Conservation (phyloP, 306 rosid genomes). For the Crotalaria pallida region DNA sequence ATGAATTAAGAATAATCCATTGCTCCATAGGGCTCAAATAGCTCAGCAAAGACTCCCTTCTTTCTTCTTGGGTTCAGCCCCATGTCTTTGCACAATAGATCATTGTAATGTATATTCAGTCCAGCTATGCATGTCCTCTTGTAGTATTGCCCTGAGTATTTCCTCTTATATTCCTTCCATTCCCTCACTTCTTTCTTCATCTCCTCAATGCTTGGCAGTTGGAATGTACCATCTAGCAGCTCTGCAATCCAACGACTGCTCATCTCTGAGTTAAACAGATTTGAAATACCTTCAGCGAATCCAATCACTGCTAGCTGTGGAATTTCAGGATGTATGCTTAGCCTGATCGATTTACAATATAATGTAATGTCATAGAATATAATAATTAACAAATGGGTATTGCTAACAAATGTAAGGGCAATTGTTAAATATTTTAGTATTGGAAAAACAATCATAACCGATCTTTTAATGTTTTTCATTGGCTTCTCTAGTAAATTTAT, state of each 20-base stretch:
- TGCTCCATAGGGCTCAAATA: too few species aligned
- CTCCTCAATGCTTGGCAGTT: constrained; percentile 50
- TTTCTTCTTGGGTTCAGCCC: too few species aligned
- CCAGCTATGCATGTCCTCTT: constrained; percentile 47
- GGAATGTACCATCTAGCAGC: constrained; percentile 50
- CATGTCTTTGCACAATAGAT: too few species aligned
- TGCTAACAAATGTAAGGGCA: too few species aligned
- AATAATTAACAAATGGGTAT: background rate
- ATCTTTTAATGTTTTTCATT: too few species aligned
- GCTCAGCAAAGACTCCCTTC: too few species aligned
- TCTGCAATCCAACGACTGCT: constrained; percentile 64
- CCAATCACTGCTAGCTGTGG: constrained; percentile 75
- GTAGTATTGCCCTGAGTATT: constrained; percentile 36
- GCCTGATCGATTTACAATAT: constrained; percentile 24
- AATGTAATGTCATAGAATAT: too few species aligned
- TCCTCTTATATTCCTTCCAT: constrained; percentile 44
- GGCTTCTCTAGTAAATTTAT: too few species aligned
- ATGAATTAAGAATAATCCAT: too few species aligned
- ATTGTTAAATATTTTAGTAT: too few species aligned
- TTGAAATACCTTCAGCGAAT: constrained; percentile 51
- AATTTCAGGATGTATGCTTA: constrained; percentile 53
- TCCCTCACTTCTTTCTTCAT: constrained; percentile 48
- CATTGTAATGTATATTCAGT: too few species aligned
- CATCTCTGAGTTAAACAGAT: constrained; percentile 64
- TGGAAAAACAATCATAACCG: too few species aligned